Evolutionary conservation across 192 early-diverging fungal species (phyloP).

Genomic region (Entomortierella parvispora): DNA sequence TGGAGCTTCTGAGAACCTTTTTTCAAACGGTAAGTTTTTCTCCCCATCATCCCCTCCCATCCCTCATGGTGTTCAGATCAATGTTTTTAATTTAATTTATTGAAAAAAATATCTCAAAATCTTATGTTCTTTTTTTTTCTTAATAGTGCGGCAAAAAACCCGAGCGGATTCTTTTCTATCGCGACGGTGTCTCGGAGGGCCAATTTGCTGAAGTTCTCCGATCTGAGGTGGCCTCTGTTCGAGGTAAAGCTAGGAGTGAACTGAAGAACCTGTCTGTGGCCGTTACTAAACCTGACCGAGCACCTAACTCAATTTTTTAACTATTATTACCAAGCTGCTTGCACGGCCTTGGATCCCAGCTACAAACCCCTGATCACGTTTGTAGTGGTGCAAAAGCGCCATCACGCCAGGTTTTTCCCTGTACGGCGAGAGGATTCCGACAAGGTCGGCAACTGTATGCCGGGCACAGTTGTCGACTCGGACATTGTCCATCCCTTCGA

Average conservation of each 20-base stretch:
- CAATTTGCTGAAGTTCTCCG: conserved; percentile 83
- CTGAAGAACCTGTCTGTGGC: conserved; percentile 42
- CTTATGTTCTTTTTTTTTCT: conserved; percentile 15
- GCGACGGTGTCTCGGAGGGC: conserved; percentile 91
- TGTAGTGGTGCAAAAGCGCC: conserved; percentile 88
- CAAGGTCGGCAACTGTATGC: conserved; percentile 79
- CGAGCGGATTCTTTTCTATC: conserved; percentile 83
- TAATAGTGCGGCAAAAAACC: conserved; percentile 73
- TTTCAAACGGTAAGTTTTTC: conserved; percentile 53
- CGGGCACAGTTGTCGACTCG: conserved; percentile 85
- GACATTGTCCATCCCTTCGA: conserved; percentile 80
- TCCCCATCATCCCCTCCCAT: not conserved
- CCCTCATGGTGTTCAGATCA: conserved; percentile 18
- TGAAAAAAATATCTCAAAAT: conserved; percentile 40
- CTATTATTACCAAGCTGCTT: too few species aligned
- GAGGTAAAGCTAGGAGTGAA: conserved; percentile 15
- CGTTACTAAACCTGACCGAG: conserved; percentile 53
- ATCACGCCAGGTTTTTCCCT: conserved; percentile 90
- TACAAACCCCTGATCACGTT: conserved; percentile 89
- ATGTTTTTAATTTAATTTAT: conserved; percentile 64
- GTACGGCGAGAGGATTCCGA: conserved; percentile 67
- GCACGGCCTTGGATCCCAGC: conserved; percentile 64
- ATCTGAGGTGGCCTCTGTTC: conserved; percentile 76
- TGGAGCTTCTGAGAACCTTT: conserved; percentile 74
- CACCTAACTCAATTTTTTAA: too few species aligned